Base-by-base conservation (phyloP, 1,284 basidiomycete genomes). In the Lentinus polychrous region DNA sequence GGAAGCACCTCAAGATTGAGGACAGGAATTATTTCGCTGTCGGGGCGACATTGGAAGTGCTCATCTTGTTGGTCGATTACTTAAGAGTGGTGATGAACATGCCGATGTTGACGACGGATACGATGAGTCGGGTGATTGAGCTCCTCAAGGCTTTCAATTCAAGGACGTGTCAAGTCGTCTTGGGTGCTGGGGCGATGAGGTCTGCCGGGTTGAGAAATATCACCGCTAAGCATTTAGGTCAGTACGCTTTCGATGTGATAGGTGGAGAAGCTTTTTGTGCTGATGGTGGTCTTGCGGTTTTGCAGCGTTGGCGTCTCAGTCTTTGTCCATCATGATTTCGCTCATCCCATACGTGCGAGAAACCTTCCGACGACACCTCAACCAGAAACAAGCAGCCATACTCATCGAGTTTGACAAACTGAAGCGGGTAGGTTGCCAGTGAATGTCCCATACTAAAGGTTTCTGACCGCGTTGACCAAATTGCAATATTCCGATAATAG, bases 101-200 rank as follows among this genome's bases (percentile, higher is more conserved):
- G 54, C 79, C 90, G 23, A 76, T 90, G 63, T 76, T 98, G 43
- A 94, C 91, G 37, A 96, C 91, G 46, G 96, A 99, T 63, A 83
- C 87, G 23, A 96, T 99, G 89, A 82, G 84, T 50, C 82, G 92
- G 36, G 79, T 94, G 12, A 91, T 99, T 57, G 96, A 99, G 66
- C 95, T 96, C 61, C 72, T 99, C 54, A 98, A 96, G 69, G 85
- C 91, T 27, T 99, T 97, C 75, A 99, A 99, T 66, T 99, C 96
- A 37, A 75, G 95, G 53, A 97, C 93, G 1, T 99, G 96, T 68
- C 95, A 99, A 64, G 94, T 99, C 37, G 95, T 99, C 1, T 75
- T 99, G 1, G 95, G 95, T 5, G 95, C 96, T 0, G 95, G 95
- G 6, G 95, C 96, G 8, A 97, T 99, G 93, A 79, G 94, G 36